Conservation (phyloP, 148 eudicot genomes). For the Chenopodium formosanum region DNA sequence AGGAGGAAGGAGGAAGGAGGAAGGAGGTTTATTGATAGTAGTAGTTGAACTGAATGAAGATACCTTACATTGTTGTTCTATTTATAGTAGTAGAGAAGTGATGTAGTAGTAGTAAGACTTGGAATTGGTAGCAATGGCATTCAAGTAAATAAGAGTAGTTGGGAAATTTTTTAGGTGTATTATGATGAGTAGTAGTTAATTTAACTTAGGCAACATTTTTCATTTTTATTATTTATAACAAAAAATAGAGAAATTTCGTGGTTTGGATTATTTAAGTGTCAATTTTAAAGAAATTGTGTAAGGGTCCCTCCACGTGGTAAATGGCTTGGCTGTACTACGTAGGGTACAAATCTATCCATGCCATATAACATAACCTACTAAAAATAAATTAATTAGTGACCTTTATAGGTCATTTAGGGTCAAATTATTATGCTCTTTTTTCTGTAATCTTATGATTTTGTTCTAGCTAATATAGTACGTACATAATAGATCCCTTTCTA, state of each 20-base stretch:
- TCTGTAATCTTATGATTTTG: neutral
- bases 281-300: neutral
- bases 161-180: neutral
- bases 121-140: neutral
- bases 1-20: neutral
- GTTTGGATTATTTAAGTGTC: neutral
- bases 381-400: neutral
- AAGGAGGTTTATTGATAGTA: neutral
- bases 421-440: neutral
- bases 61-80: neutral
- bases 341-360: neutral
- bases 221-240: neutral
- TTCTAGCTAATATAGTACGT: neutral
- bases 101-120: neutral
- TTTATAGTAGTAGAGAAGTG: slow-evolving; percentile 5
- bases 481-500: neutral
- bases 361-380: neutral
- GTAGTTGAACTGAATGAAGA: neutral
- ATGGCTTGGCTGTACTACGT: slow-evolving; percentile 6
- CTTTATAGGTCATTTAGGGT: slow-evolving; percentile 11
- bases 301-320: slow-evolving; percentile 5
- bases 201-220: neutral
- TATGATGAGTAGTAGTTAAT: too few species aligned
- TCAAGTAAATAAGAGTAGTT: neutral
- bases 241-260: slow-evolving; percentile 19